A percentile compares a stretch with the other conserved stretches of the same genome.
Evolutionary conservation across 306 rosid genomes (phyloP).

Genomic region (Lathyrus tuberosus): DNA sequence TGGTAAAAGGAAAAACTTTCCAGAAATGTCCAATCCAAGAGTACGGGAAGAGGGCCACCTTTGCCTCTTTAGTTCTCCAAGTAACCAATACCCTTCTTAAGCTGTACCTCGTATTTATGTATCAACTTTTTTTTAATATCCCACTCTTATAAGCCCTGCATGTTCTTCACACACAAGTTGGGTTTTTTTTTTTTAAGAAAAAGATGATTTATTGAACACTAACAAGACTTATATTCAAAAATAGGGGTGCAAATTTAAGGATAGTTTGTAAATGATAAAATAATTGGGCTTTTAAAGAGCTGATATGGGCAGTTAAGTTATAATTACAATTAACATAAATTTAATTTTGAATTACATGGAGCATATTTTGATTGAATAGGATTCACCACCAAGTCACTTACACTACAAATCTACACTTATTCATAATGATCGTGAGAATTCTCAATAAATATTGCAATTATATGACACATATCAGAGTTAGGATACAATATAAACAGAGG

Average conservation of each 20-base stretch:
- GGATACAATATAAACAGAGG: too few relatives aligned
- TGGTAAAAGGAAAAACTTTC: constrained; percentile 64
- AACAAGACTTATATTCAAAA: too few relatives aligned
- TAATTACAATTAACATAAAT: too few relatives aligned
- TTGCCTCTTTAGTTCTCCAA: constrained; percentile 69
- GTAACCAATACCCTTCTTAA: constrained; percentile 57
- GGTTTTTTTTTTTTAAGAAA: not conserved
- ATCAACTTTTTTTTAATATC: constrained; percentile 5
- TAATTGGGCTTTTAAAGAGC: not conserved
- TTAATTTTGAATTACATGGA: too few relatives aligned
- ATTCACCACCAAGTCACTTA: too few relatives aligned
- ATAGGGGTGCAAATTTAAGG: not conserved
- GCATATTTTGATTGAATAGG: too few relatives aligned
- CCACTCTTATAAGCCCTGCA: constrained; percentile 46
- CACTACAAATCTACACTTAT: too few relatives aligned
- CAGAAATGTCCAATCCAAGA: constrained; percentile 90
- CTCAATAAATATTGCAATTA: too few relatives aligned
- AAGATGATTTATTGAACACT: not conserved
- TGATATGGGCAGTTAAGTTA: not conserved
- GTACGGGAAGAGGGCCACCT: constrained; percentile 97
- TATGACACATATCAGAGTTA: too few relatives aligned
- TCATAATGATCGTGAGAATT: too few relatives aligned
- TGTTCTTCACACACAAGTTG: not conserved
- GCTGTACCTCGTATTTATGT: constrained; percentile 70
- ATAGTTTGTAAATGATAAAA: not conserved